A percentile compares a stretch with the other conserved stretches of the same genome.
These are phyloP conservation scores for Penicillium sp. DNA, from an alignment of 2,329 filamentous ascomycete genomes.

Conservation along the genomic window DNA sequence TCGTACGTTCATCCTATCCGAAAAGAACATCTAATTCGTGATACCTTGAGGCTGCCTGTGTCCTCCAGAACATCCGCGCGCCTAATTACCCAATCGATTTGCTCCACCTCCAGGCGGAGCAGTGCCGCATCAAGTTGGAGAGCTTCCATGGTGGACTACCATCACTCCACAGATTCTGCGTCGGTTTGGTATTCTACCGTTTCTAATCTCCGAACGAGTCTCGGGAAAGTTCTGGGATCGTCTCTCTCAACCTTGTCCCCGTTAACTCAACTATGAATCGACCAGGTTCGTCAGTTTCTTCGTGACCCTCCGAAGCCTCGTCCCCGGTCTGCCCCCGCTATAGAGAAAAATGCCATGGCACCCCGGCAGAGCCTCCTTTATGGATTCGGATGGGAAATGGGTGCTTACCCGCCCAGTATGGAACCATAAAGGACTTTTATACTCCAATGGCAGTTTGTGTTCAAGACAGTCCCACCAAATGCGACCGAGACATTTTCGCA, in stretches of 20 bases:
- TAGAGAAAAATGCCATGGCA: background rate
- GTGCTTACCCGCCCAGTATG: background rate
- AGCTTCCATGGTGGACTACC: constrained; percentile 21
- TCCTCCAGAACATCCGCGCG: constrained; percentile 20
- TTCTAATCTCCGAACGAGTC: constrained; percentile 10
- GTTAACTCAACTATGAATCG: constrained; percentile 45
- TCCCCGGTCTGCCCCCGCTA: constrained; percentile 1
- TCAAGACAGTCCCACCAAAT: constrained; percentile 19
- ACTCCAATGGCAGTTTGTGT: constrained; percentile 23
- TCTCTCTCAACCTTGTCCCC: background rate
- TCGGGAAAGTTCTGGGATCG: constrained; percentile 14
- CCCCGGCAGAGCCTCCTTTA: constrained; percentile 1
- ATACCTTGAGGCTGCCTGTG: constrained; percentile 6
- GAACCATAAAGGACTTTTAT: constrained; percentile 2
- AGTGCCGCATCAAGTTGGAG: constrained; percentile 25
- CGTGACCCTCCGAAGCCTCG: constrained; percentile 18
- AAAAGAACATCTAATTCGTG: background rate
- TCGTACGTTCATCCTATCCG: background rate
- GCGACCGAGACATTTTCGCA: constrained; percentile 25
- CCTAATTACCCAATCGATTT: constrained; percentile 25
- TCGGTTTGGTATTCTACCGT: constrained; percentile 7
- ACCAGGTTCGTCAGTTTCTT: constrained; percentile 47
- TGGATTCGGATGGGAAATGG: background rate
- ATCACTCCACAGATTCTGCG: constrained; percentile 17
- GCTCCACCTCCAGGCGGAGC: constrained; percentile 33